These are phyloP conservation scores for Yamadazyma siamensis DNA, from an alignment of 1,139 yeast genomes.

Conservation along the genomic window DNA sequence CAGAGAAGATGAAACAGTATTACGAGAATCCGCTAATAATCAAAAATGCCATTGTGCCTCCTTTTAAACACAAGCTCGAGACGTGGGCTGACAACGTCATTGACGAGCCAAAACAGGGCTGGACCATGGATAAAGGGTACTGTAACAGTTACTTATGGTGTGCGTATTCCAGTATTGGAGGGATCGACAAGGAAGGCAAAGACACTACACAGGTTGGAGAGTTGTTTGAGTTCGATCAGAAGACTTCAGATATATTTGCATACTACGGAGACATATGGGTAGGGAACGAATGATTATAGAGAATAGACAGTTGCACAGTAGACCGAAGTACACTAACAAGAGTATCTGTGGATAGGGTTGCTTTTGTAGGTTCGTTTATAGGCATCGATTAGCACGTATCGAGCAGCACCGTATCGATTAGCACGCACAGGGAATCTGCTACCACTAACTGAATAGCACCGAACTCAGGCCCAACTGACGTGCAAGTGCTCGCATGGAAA, in stretches of 20 bases:
- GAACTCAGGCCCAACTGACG: too few species aligned
- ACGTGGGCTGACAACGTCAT: constrained; percentile 21
- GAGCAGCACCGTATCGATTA: too few species aligned
- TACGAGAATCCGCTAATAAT: constrained; percentile 22
- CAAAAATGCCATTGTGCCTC: constrained; percentile 29
- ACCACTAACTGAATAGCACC: too few species aligned
- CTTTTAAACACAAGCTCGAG: constrained; percentile 22
- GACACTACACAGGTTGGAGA: constrained; percentile 25
- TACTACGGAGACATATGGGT: constrained; percentile 37
- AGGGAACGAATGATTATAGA: constrained; percentile 21
- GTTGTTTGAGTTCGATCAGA: constrained; percentile 21
- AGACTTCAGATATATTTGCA: constrained; percentile 19
- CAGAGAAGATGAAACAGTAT: constrained; percentile 18
- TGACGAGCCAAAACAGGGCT: constrained; percentile 29
- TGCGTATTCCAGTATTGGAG: constrained; percentile 43
- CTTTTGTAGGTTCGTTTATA: too few species aligned
- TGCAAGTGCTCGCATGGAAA: too few species aligned
- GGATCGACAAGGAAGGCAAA: constrained; percentile 18
- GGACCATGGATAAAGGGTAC: constrained; percentile 29
- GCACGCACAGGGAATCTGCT: too few species aligned
- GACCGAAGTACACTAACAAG: too few species aligned
- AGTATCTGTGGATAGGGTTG: too few species aligned
- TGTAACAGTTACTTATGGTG: constrained; percentile 46
- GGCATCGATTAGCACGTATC: too few species aligned
- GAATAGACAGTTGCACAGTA: too few species aligned